Conservation (phyloP, 2,329 filamentous ascomycete genomes). For the Cercospora sojina region DNA sequence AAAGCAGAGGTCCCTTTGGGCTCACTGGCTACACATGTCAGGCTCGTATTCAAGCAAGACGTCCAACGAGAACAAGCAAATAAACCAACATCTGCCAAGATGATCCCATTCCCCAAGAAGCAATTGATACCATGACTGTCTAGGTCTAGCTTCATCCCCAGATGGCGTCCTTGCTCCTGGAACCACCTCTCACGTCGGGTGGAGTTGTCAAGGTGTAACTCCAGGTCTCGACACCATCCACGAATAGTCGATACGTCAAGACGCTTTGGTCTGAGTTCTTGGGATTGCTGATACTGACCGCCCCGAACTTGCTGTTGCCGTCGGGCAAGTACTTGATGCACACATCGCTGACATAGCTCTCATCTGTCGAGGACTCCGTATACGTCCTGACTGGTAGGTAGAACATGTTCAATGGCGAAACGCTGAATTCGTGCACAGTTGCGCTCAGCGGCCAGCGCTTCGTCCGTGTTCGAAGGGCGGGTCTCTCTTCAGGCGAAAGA, state of each 20-base stretch:
- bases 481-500: conserved; percentile 20
- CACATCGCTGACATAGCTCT: conserved; percentile 72
- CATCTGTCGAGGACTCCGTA: conserved; percentile 54
- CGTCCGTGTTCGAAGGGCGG: conserved; percentile 25
- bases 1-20: not conserved
- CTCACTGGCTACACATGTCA: not conserved
- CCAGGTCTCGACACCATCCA: conserved; percentile 81
- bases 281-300: conserved; percentile 72
- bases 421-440: conserved; percentile 85
- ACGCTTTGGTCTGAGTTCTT: conserved; percentile 65
- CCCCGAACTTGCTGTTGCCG: conserved; percentile 86
- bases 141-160: conserved; percentile 40
- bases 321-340: conserved; percentile 80
- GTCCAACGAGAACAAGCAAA: not conserved
- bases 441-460: conserved; percentile 59
- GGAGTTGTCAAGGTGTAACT: conserved; percentile 53
- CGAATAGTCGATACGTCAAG: conserved; percentile 76
- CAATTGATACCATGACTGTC: not conserved
- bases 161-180: conserved; percentile 47
- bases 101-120: not conserved
- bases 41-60: not conserved
- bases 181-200: conserved; percentile 41
- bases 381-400: conserved; percentile 85
- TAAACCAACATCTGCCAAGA: not conserved
- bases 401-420: conserved; percentile 89